A percentile compares a stretch with the other conserved stretches of the same genome.
phyloP scores from a whole-genome alignment of 805 yeast genomes.

The Pichia phayaonensis region DNA sequence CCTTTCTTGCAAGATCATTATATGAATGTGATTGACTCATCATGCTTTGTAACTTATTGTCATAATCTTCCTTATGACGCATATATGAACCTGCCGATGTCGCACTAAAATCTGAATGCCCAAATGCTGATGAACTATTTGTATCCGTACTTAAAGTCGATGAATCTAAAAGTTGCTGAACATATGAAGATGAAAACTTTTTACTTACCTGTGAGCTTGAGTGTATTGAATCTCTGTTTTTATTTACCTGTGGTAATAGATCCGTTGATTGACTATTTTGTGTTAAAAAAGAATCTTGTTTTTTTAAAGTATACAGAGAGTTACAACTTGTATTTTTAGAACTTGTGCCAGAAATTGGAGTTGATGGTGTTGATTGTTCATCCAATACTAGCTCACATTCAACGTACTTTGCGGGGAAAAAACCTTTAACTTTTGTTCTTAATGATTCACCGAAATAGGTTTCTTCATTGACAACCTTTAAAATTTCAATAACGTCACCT shows the following conservation, averaged over 20 bases:
- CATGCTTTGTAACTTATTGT: constrained; percentile 12
- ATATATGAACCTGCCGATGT: constrained; percentile 83
- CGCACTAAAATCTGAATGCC: constrained; percentile 71
- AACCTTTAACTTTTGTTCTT: constrained; percentile 76
- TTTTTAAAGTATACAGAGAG: constrained; percentile 5
- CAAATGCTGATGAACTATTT: constrained; percentile 35
- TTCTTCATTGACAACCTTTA: constrained; percentile 70
- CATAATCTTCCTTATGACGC: constrained; percentile 45
- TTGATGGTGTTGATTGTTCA: not conserved
- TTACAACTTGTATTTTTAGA: constrained; percentile 1
- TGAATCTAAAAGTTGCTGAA: constrained; percentile 23
- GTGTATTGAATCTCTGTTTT: not conserved
- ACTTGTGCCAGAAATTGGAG: not conserved
- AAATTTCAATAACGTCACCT: constrained; percentile 83
- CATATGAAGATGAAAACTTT: constrained; percentile 18
- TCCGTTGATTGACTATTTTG: not conserved
- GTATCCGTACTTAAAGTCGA: constrained; percentile 25
- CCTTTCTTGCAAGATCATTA: constrained; percentile 12
- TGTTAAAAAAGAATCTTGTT: constrained; percentile 4
- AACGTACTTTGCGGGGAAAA: constrained; percentile 85
- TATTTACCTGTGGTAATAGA: not conserved
- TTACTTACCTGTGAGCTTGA: constrained; percentile 6
- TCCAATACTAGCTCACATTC: constrained; percentile 49
- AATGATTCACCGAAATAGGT: constrained; percentile 86
- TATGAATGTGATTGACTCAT: constrained; percentile 12